A percentile compares a stretch with the other conserved stretches of the same genome.
These are phyloP conservation scores for Phytophthora pini DNA, from an alignment of 352 stramenopile species.

Conservation along the genomic window DNA sequence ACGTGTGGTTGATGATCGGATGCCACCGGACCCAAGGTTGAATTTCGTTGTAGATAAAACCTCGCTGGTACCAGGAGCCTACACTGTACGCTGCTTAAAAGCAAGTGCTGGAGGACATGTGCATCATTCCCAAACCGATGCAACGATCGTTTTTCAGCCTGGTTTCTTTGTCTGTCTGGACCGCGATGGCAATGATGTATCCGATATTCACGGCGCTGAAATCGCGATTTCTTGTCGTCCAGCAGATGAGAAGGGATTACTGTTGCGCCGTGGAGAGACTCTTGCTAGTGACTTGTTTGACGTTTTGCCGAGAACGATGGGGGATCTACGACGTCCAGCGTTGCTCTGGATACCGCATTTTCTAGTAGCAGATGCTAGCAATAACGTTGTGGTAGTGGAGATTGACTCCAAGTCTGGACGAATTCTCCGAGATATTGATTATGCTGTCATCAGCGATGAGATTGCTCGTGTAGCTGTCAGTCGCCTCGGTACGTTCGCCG, in stretches of 20 bases:
- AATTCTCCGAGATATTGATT: constrained; percentile 27
- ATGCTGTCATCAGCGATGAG: constrained; percentile 5
- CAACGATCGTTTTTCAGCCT: constrained; percentile 57
- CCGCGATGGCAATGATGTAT: constrained; percentile 48
- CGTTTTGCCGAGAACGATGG: constrained; percentile 44
- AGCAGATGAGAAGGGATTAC: constrained; percentile 5
- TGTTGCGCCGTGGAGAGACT: constrained; percentile 31
- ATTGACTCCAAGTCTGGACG: constrained; percentile 34
- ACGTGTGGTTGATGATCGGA: constrained; percentile 54
- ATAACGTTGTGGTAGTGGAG: constrained; percentile 30
- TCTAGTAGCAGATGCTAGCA: constrained; percentile 7
- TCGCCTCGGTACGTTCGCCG: constrained; percentile 27
- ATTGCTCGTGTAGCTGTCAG: constrained; percentile 21
- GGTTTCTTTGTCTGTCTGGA: constrained; percentile 58
- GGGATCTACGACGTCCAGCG: constrained; percentile 31
- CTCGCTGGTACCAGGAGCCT: constrained; percentile 1
- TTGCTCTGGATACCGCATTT: constrained; percentile 43
- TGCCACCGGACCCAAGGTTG: constrained; percentile 43
- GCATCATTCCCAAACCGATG: constrained; percentile 24
- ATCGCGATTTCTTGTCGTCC: constrained; percentile 41
- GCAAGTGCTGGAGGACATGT: constrained; percentile 49
- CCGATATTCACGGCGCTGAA: constrained; percentile 55
- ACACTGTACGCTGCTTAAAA: constrained; percentile 43
- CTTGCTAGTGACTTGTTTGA: constrained; percentile 59
- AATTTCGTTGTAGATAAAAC: constrained; percentile 51